Base-by-base conservation (phyloP, 164 flowering plant species). In the Chimonanthus praecox region DNA sequence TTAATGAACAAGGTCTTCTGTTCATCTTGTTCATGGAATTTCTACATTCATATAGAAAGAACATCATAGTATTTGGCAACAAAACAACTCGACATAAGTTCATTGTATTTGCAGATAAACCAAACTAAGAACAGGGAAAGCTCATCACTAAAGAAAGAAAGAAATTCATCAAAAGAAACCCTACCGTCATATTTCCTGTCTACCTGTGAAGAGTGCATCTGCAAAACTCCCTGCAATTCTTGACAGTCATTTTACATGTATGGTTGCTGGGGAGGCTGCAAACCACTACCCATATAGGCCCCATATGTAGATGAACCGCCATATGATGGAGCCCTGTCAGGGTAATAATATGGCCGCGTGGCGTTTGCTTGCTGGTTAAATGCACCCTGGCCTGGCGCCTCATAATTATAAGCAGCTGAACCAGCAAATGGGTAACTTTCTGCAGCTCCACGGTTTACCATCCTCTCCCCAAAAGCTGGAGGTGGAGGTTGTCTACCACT, bases 391-490 rank as follows among this genome's bases (percentile, higher is more conserved):
- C 65, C 48, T 8, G 86, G 76, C 60, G 73, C 78, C 72, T 78
- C 85, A 69, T 89, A 85, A 58, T 75, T 69, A 11, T 80, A 82
- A 15, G 81, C 8, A 47, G 74, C 71, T 43, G 82, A 73, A 58
- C 51, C 85, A n/a, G 82, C 73, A 67, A 72, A 86, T 58, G 84
- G 81, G 77, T 88, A 84, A 78, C 86, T 85, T 65, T 84, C 88
- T 18, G 84, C 15, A 47, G 77, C 77, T 47, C 82, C 88, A 4
- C 62, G 48, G 68, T 83, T 77, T 46, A 78, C 61, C 60, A 77
- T 76, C 79, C 81, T 77, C 18, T 79, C 80, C 5, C 18, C 58
- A 15, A 51, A 79, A 51, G 73, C 67, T 48, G 83, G 72, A 64
- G 76, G 68, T 2, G 83, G 83, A 69, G 49, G 71, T 50, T 78